Evolutionary conservation across 1,139 yeast species (phyloP).

Genomic region (Suhomyces bribrorum): DNA sequence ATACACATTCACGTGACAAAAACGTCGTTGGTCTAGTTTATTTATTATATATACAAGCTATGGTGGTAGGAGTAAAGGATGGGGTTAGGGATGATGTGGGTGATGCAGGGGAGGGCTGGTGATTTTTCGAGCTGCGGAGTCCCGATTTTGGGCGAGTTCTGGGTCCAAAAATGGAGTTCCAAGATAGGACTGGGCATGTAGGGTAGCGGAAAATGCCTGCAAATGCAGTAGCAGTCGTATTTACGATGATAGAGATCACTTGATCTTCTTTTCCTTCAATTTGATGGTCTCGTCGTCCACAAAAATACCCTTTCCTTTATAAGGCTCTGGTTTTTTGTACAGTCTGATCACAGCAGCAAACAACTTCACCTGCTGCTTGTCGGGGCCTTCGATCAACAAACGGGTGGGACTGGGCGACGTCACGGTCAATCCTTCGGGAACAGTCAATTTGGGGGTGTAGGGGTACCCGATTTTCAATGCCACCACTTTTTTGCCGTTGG

Average conservation of each 20-base stretch:
- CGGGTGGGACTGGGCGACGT: constrained; percentile 86
- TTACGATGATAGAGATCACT: constrained; percentile 53
- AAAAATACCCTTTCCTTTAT: constrained; percentile 96
- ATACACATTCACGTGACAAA: too few species aligned
- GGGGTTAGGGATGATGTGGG: not conserved
- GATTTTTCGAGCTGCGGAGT: too few species aligned
- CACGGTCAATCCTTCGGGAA: constrained; percentile 78
- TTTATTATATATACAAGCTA: not conserved
- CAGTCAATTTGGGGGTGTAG: constrained; percentile 67
- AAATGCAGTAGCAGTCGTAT: too few species aligned
- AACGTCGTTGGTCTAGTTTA: not conserved
- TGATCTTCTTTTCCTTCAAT: constrained; percentile 89
- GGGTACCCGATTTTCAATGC: constrained; percentile 75
- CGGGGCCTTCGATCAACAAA: constrained; percentile 79
- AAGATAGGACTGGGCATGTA: too few species aligned
- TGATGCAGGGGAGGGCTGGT: not conserved
- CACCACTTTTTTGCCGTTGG: constrained; percentile 59
- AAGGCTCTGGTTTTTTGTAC: constrained; percentile 95
- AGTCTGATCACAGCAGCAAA: constrained; percentile 89
- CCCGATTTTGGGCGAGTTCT: too few species aligned
- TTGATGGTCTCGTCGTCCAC: constrained; percentile 89
- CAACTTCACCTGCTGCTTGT: constrained; percentile 83
- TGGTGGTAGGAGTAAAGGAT: not conserved
- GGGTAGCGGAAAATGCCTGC: too few species aligned
- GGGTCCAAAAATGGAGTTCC: too few species aligned